Base-by-base conservation (phyloP, 2,329 filamentous ascomycete species). In the Hypoxylon sp. region DNA sequence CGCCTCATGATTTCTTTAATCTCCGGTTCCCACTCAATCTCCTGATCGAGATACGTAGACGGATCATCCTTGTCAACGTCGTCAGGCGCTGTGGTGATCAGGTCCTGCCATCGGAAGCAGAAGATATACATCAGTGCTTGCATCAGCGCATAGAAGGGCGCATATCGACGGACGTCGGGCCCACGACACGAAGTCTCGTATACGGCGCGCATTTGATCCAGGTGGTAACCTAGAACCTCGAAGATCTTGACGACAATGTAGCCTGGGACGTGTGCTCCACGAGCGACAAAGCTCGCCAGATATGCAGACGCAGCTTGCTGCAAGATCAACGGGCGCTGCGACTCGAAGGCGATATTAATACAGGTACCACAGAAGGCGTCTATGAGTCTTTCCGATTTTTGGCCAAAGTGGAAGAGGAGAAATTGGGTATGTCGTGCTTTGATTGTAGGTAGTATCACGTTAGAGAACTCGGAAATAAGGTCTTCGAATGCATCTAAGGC, bases 71-170 rank as follows among this genome's bases (percentile, higher is more conserved):
- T 82, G 72, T 83, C 88, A 49, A 82, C 80, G 54, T 73, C 77
- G 52, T 85, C 79, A 1, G 82, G 76, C 3, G 80, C 81, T 1
- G 82, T 80, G 13, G 82, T 77, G 47, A 90, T 88, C 35, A 99
- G 78, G 66, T 97, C 93, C 55, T 91, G 88, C 94, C 94, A 99
- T 46, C 94, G 87, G 78, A 99, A 99, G 76, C 94, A 99, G 67
- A 96, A 97, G 51, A 96, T 93, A 75, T 97, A 97, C 16, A 97
- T 81, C 2, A 95, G 78, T 1, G 91, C 91, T 71, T 97, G 92
- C n/a, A 89, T 85, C 36, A 91, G 84, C 12, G 89, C 86, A 70
- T 97, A 97, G 72, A 95, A 96, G 9, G 88, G 84, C 36, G 86
- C 84, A 67, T 93, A 96, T 35, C 88, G 86, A 56, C 87, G 86